A percentile compares a stretch with the other conserved stretches of the same genome.
phyloP scores from a whole-genome alignment of 2,329 filamentous ascomycete genomes.

The Penicillium paneum region DNA sequence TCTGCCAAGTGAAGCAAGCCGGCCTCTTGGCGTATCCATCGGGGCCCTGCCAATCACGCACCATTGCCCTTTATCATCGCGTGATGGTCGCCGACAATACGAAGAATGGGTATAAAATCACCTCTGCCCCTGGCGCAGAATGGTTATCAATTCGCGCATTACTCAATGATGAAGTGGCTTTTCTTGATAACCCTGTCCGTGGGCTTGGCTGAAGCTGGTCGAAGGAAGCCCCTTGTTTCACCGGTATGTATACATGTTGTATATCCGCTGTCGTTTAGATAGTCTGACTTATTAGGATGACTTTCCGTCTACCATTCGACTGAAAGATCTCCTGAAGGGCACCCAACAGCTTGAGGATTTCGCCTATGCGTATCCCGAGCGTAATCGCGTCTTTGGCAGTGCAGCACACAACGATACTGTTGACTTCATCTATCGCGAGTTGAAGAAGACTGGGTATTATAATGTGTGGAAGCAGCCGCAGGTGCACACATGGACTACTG shows the following conservation, averaged over 20 bases:
- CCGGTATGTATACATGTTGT: conserved; percentile 9
- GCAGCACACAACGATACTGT: conserved; percentile 63
- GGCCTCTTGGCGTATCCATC: conserved; percentile 8
- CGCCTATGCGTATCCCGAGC: conserved; percentile 28
- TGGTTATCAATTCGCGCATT: background rate
- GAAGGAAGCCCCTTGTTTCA: conserved; percentile 15
- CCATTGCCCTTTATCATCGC: conserved; percentile 7
- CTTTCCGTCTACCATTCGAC: conserved; percentile 45
- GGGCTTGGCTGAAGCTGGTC: conserved; percentile 3
- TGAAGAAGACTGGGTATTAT: conserved; percentile 44
- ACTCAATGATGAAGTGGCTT: conserved; percentile 14
- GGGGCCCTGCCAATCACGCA: conserved; percentile 1
- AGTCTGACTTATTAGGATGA: conserved; percentile 14
- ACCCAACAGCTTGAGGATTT: conserved; percentile 53
- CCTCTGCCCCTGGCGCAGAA: background rate
- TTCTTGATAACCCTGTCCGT: conserved; percentile 6
- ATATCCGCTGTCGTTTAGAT: background rate
- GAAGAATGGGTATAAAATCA: conserved; percentile 1
- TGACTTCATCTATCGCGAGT: conserved; percentile 58
- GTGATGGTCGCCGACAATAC: background rate
- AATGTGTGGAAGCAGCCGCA: conserved; percentile 56
- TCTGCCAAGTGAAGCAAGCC: conserved; percentile 11
- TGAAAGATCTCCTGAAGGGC: conserved; percentile 56
- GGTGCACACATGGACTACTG: conserved; percentile 57
- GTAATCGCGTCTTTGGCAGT: conserved; percentile 32